These are phyloP conservation scores for Isatis lusitanica DNA, from an alignment of 441 rosid species.

Conservation along the genomic window DNA sequence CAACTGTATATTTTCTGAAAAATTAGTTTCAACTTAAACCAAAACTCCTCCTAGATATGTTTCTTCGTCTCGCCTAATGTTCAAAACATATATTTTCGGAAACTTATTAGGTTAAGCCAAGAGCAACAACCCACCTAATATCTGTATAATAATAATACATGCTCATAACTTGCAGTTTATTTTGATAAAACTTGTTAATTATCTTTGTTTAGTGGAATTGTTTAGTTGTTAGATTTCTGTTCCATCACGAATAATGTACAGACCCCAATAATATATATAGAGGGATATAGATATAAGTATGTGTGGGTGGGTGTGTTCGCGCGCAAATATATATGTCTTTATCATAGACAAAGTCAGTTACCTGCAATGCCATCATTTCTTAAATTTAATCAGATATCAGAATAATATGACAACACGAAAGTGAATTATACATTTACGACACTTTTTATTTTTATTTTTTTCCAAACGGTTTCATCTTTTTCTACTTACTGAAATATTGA, in stretches of 20 bases:
- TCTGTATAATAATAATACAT: conserved; percentile 12
- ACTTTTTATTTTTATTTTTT: neutral
- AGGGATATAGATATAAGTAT: neutral
- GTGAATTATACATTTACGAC: neutral
- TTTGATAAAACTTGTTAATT: conserved; percentile 27
- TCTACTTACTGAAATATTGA: too few relatives aligned
- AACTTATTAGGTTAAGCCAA: conserved; percentile 30
- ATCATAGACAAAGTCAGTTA: conserved; percentile 28
- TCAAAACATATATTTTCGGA: conserved; percentile 8
- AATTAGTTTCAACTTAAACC: neutral
- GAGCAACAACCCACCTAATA: conserved; percentile 31
- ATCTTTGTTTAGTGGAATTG: conserved; percentile 18
- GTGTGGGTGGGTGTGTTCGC: neutral
- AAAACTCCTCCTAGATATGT: neutral
- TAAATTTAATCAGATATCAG: conserved; percentile 1
- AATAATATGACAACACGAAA: neutral
- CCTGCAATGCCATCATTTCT: conserved; percentile 23
- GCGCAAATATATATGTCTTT: conserved; percentile 22
- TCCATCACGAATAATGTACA: conserved; percentile 24
- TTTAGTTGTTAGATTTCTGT: conserved; percentile 32
- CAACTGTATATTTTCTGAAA: neutral
- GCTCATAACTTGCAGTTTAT: conserved; percentile 17
- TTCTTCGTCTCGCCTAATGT: conserved; percentile 11
- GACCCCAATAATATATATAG: neutral
- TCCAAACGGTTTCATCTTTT: too few relatives aligned